A percentile compares a stretch with the other conserved stretches of the same genome.
phyloP scores from a whole-genome alignment of 2,329 filamentous ascomycete genomes.

The Salinomyces thailandicus region DNA sequence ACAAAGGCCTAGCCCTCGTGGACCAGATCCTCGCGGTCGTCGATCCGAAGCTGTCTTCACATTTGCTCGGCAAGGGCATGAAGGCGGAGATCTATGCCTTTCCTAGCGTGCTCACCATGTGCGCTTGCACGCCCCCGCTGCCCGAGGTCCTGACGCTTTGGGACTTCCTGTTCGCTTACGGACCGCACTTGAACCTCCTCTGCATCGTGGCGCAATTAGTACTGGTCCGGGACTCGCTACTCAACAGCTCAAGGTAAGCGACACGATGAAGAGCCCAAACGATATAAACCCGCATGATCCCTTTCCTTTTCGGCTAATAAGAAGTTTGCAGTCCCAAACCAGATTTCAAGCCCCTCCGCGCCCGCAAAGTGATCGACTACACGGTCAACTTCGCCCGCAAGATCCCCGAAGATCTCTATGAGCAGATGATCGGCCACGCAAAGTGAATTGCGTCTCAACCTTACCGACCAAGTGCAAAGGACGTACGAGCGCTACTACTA shows the following conservation, averaged over 20 bases:
- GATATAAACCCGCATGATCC: too few relatives aligned
- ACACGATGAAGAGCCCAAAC: not conserved
- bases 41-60: conserved; percentile 74
- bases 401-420: conserved; percentile 83
- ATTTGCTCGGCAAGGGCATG: conserved; percentile 76
- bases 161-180: conserved; percentile 97
- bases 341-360: conserved; percentile 25
- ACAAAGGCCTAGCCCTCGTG: conserved; percentile 80
- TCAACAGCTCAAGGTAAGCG: conserved; percentile 69
- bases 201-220: conserved; percentile 95
- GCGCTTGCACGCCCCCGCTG: conserved; percentile 87
- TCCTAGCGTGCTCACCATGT: conserved; percentile 85
- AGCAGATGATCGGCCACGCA: conserved; percentile 80
- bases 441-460: too few relatives aligned
- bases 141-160: conserved; percentile 87
- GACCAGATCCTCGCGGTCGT: conserved; percentile 88
- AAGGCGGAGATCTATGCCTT: conserved; percentile 95
- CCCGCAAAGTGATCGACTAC: conserved; percentile 36
- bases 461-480: too few relatives aligned
- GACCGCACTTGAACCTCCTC: conserved; percentile 84
- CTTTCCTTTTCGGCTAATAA: conserved; percentile 20
- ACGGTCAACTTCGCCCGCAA: conserved; percentile 80
- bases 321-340: conserved; percentile 62
- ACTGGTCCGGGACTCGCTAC: conserved; percentile 71
- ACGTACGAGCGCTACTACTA: too few relatives aligned